Base-by-base conservation (phyloP, 805 yeast genomes). In the Blastobotrys terrestris region DNA sequence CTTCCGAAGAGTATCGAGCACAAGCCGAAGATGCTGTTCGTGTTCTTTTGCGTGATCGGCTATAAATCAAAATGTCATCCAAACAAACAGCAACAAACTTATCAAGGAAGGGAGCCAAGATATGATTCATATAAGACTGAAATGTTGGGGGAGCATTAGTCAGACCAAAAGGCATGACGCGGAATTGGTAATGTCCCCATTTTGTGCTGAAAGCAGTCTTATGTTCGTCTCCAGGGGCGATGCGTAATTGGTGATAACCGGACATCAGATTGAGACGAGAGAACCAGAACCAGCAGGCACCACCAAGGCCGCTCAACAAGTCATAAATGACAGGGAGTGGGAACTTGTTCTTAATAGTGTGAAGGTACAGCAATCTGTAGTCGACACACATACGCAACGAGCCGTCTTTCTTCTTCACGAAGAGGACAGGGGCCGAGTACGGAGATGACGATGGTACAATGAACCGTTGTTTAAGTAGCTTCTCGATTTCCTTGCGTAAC, bases 131-230 rank as follows among this genome's bases (percentile, higher is more conserved):
- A 5, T 22, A 15, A 13, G 48, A 43, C 39, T 63, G 66, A 44
- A 65, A 63, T 2, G 63, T 55, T 1, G 63, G 60, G 0, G 67
- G 67, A 1, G 64, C 67, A 50, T 62, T 65, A 15, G 55, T 35
- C 40, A 62, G 49, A 0, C 66, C 67, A 48, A 63, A 63, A 0
- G 64, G 67, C 64, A 65, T 60, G 3, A 60, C 65, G 1, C 31
- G 46, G 53, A 54, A 65, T 44, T 63, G 58, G 48, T 50, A 62
- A 6, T 56, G 55, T 5, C 65, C 68, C 5, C 16, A 7, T 2
- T 31, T 51, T 0, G 63, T 56, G 3, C 26, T 22, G 42, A 64
- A 65, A 18, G 67, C 54, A 21, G 53, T 50, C 39, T 50, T 50
- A 20, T 20, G 44, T 18, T 21, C 19, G n/a, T 44, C 45, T 15